Evolutionary conservation across 1,284 basidiomycete species (phyloP).

Genomic region (Crepidotus sp.): DNA sequence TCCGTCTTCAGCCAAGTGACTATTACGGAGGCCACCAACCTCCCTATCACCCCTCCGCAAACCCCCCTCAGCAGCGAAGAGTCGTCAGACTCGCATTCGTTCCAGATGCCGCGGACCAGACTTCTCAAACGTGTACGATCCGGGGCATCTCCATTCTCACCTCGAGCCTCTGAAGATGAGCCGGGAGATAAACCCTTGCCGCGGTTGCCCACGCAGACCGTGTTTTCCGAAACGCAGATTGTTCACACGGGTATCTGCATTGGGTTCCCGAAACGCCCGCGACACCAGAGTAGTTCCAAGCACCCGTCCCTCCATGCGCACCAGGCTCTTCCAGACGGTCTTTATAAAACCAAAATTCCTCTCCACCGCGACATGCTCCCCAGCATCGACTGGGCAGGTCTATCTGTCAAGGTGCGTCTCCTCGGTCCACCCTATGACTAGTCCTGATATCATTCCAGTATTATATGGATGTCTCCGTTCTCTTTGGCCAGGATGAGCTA

Average conservation of each 20-base stretch:
- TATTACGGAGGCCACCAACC: conserved; percentile 33
- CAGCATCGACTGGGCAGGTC: conserved; percentile 53
- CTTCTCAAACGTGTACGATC: conserved; percentile 41
- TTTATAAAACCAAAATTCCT: conserved; percentile 50
- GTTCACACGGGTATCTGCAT: conserved; percentile 16
- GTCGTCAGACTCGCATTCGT: conserved; percentile 7
- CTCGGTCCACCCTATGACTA: conserved; percentile 25
- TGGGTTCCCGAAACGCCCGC: conserved; percentile 55
- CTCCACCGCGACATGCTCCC: conserved; percentile 53
- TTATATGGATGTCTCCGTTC: conserved; percentile 60
- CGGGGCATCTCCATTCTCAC: conserved; percentile 26
- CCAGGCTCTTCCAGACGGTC: conserved; percentile 51
- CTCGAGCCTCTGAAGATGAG: conserved; percentile 12
- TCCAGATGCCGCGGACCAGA: conserved; percentile 21
- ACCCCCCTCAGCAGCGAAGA: conserved; percentile 23
- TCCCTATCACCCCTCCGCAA: conserved; percentile 37
- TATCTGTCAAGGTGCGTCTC: conserved; percentile 50
- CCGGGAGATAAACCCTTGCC: conserved; percentile 37
- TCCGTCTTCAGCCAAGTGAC: conserved; percentile 53
- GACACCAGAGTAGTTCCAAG: conserved; percentile 27
- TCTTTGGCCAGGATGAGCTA: conserved; percentile 52
- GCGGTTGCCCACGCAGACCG: conserved; percentile 32
- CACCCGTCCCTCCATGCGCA: conserved; percentile 43
- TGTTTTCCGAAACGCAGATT: conserved; percentile 18
- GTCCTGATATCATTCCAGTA: conserved; percentile 38